A percentile compares a stretch with the other conserved stretches of the same genome.
These are phyloP conservation scores for Globisporangium nunn DNA, from an alignment of 352 stramenopile genomes.

Conservation along the genomic window DNA sequence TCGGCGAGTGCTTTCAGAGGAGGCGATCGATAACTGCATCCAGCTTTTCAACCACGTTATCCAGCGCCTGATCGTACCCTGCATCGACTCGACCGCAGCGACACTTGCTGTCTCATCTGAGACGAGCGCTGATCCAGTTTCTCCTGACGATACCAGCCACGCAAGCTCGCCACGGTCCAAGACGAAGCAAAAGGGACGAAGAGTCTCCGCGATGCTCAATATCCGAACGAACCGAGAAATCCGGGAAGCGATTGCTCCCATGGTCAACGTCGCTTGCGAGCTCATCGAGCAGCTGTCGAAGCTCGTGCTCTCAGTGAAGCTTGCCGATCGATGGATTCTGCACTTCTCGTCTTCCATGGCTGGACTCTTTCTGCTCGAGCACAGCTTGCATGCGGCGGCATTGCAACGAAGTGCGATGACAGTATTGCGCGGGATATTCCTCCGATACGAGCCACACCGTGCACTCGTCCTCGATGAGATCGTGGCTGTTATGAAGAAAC, in stretches of 20 bases:
- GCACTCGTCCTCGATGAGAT: slow-evolving; percentile 58
- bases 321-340: slow-evolving; percentile 71
- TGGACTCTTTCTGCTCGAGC: slow-evolving; percentile 62
- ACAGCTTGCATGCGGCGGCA: slow-evolving; percentile 41
- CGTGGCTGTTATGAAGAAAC: slow-evolving; percentile 69
- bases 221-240: slow-evolving; percentile 43
- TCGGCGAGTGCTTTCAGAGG: slow-evolving; percentile 64
- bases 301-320: slow-evolving; percentile 57
- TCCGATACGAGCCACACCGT: slow-evolving; percentile 56
- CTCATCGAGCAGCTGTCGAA: slow-evolving; percentile 65
- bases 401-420: slow-evolving; percentile 58
- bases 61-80: slow-evolving; percentile 53
- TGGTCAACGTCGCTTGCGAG: slow-evolving; percentile 59
- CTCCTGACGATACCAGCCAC: not conserved
- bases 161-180: slow-evolving; percentile 1
- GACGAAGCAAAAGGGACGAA: not conserved
- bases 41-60: slow-evolving; percentile 54
- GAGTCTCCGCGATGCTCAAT: slow-evolving; percentile 24
- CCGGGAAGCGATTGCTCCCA: slow-evolving; percentile 42
- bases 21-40: slow-evolving; percentile 78
- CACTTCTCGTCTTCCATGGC: slow-evolving; percentile 65
- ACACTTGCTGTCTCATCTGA: slow-evolving; percentile 15
- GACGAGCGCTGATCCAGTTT: slow-evolving; percentile 7
- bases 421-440: slow-evolving; percentile 59
- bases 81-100: slow-evolving; percentile 52